Evolutionary conservation across 2,329 filamentous ascomycete species (phyloP).

Genomic region (Colletotrichum lupini): DNA sequence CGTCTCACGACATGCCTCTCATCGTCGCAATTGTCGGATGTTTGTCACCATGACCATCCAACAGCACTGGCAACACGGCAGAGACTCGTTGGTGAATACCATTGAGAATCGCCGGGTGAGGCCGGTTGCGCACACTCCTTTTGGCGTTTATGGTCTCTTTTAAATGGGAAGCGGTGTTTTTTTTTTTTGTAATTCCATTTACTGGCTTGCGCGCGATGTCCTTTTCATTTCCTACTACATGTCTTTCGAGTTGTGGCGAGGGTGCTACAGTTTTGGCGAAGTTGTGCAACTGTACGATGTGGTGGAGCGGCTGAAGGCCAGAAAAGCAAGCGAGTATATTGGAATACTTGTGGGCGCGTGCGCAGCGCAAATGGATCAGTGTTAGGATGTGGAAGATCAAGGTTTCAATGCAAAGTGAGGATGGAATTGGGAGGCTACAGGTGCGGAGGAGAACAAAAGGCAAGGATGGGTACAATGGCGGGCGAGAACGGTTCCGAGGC

Average conservation of each 20-base stretch:
- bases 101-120: slow-evolving; percentile 29
- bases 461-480: slow-evolving; percentile 1
- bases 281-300: slow-evolving; percentile 35
- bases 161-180: slow-evolving; percentile 34
- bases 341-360: slow-evolving; percentile 18
- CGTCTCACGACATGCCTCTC: neutral
- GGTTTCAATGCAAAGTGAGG: neutral
- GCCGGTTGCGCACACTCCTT: slow-evolving; percentile 36
- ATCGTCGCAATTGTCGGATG: neutral
- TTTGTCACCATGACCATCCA: slow-evolving; percentile 23
- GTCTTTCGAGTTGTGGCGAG: slow-evolving; percentile 14
- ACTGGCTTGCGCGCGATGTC: slow-evolving; percentile 6
- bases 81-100: slow-evolving; percentile 6
- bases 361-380: neutral
- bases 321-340: slow-evolving; percentile 29
- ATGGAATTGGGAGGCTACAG: neutral
- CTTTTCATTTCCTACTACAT: slow-evolving; percentile 8
- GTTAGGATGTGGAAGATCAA: neutral
- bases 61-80: slow-evolving; percentile 24
- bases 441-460: neutral
- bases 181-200: neutral
- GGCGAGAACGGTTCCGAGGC: slow-evolving; percentile 22
- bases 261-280: slow-evolving; percentile 23
- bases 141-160: slow-evolving; percentile 29
- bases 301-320: slow-evolving; percentile 3